These are phyloP conservation scores for Trichophaea hybrida DNA, from an alignment of 2,329 filamentous ascomycete genomes.

Conservation along the genomic window DNA sequence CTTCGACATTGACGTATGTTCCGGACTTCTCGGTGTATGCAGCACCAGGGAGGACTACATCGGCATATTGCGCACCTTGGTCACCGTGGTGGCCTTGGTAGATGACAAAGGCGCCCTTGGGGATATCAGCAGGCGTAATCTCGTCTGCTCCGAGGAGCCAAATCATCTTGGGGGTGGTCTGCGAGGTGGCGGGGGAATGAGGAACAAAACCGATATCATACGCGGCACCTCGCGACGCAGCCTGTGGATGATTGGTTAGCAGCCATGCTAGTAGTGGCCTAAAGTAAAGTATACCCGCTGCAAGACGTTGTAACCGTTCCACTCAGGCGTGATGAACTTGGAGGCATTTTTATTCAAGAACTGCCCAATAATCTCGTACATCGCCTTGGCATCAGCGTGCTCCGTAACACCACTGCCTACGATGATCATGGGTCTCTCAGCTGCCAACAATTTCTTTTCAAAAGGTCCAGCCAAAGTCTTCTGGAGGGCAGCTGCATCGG, in stretches of 20 bases:
- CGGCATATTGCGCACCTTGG: slow-evolving; percentile 77
- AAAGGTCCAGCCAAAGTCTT: slow-evolving; percentile 71
- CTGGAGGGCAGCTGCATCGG: slow-evolving; percentile 67
- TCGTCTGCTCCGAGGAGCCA: slow-evolving; percentile 96
- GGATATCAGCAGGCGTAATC: slow-evolving; percentile 68
- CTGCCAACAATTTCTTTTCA: slow-evolving; percentile 76
- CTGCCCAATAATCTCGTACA: slow-evolving; percentile 76
- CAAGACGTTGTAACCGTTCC: slow-evolving; percentile 95
- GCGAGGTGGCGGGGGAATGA: slow-evolving; percentile 64
- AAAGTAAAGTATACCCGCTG: slow-evolving; percentile 43
- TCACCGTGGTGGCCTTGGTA: slow-evolving; percentile 99
- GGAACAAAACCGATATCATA: slow-evolving; percentile 93
- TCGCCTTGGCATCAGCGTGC: slow-evolving; percentile 77
- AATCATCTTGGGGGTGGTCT: slow-evolving; percentile 82
- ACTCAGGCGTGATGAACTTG: slow-evolving; percentile 77
- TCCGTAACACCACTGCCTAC: slow-evolving; percentile 86
- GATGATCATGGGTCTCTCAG: slow-evolving; percentile 92
- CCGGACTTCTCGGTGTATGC: slow-evolving; percentile 95
- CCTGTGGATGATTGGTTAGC: slow-evolving; percentile 29
- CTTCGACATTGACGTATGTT: slow-evolving; percentile 96
- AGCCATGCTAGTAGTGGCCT: neutral
- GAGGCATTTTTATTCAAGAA: slow-evolving; percentile 89
- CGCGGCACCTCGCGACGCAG: slow-evolving; percentile 80
- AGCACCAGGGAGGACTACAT: slow-evolving; percentile 82
- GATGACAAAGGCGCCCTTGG: slow-evolving; percentile 88